Evolutionary conservation across 371 early-diverging fungal genomes (phyloP).

Genomic region (Mucor plumbeus): DNA sequence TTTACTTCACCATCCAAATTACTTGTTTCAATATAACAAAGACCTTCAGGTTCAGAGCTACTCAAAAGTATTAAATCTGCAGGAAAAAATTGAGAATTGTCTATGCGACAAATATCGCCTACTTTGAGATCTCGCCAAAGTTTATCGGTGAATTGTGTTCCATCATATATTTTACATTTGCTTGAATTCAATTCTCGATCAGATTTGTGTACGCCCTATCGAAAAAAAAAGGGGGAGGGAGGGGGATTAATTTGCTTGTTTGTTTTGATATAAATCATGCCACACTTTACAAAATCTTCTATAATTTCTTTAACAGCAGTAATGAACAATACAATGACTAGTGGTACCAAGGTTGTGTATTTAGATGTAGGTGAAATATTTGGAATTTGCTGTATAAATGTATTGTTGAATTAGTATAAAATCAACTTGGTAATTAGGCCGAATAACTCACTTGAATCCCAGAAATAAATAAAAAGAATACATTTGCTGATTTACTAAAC

Average conservation of each 20-base stretch:
- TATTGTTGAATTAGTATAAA: not conserved
- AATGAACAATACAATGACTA: constrained; percentile 86
- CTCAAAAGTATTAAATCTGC: constrained; percentile 90
- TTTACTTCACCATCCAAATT: constrained; percentile 97
- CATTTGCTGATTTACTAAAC: constrained; percentile 93
- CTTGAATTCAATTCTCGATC: constrained; percentile 82
- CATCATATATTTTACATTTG: constrained; percentile 69
- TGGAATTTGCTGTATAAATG: constrained; percentile 70
- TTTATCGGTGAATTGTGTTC: constrained; percentile 65
- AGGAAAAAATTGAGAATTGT: constrained; percentile 87
- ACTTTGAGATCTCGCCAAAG: constrained; percentile 83
- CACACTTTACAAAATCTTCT: constrained; percentile 83
- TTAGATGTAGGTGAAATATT: constrained; percentile 85
- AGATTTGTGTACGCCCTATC: constrained; percentile 64
- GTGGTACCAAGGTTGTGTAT: constrained; percentile 92
- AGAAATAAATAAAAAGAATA: constrained; percentile 92
- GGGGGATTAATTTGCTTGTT: not conserved
- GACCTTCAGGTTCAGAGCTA: constrained; percentile 85
- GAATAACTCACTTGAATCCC: constrained; percentile 75
- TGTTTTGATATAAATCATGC: not conserved
- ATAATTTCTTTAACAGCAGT: constrained; percentile 97
- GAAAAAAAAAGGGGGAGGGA: too few species aligned
- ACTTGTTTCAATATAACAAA: constrained; percentile 95
- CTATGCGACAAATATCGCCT: constrained; percentile 91
- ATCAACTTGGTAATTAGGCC: not conserved